Evolutionary conservation across 202 grass and related monocot genomes (phyloP).

Genomic region (Panicum hallii): DNA sequence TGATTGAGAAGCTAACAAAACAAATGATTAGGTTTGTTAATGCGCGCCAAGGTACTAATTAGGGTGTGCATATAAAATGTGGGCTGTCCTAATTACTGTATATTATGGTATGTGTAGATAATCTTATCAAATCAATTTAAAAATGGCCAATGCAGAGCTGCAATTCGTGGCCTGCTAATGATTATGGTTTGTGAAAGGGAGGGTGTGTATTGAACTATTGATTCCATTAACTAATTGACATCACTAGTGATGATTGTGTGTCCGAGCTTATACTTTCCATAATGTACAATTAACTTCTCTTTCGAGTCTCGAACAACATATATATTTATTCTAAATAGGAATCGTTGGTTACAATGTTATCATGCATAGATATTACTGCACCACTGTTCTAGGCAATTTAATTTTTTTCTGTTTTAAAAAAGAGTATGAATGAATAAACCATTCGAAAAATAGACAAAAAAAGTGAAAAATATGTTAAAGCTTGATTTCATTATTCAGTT

Average conservation of each 20-base stretch:
- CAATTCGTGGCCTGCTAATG: conserved; percentile 47
- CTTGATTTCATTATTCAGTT: neutral
- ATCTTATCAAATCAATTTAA: conserved; percentile 55
- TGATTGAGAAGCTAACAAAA: conserved; percentile 64
- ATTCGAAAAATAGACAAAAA: neutral
- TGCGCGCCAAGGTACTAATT: conserved; percentile 37
- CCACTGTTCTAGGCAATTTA: neutral
- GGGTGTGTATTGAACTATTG: neutral
- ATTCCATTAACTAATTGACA: conserved; percentile 32
- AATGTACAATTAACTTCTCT: neutral
- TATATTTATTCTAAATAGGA: too few relatives aligned
- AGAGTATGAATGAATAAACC: neutral
- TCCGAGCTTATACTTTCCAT: neutral
- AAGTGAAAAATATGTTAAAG: neutral
- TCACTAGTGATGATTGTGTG: conserved; percentile 9
- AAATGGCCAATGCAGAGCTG: conserved; percentile 25
- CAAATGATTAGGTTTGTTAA: conserved; percentile 57
- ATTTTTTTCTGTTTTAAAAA: neutral
- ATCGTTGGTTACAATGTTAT: neutral
- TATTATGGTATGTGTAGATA: conserved; percentile 54
- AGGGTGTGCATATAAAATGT: conserved; percentile 45
- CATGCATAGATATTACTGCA: too few relatives aligned
- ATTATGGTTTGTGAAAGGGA: conserved; percentile 35
- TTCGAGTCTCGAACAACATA: neutral
- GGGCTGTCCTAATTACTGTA: conserved; percentile 46